phyloP scores from a whole-genome alignment of 2,329 filamentous ascomycete genomes.

The Alternaria alternata region DNA sequence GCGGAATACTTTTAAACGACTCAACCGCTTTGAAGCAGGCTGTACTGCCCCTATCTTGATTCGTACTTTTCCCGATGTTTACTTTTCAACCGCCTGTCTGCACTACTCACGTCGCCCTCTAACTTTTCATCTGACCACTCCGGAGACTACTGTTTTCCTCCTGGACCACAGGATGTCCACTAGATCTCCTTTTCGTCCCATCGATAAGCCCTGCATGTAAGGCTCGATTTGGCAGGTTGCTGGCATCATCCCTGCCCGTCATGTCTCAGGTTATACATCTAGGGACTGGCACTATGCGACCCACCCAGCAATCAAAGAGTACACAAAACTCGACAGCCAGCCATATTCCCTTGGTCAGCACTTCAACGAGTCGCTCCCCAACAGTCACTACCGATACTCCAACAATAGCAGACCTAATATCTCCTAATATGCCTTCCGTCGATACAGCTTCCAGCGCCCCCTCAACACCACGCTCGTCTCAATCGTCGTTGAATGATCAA shows the following conservation, averaged over 20 bases:
- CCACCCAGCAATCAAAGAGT: conserved; percentile 24
- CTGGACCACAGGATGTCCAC: conserved; percentile 5
- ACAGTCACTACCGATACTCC: background rate
- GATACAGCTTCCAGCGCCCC: conserved; percentile 25
- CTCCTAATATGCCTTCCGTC: conserved; percentile 9
- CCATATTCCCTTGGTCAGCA: conserved; percentile 10
- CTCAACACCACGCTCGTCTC: conserved; percentile 27
- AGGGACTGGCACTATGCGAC: conserved; percentile 26
- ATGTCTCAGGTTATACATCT: conserved; percentile 30
- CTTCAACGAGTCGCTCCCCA: conserved; percentile 11
- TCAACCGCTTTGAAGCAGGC: conserved; percentile 9
- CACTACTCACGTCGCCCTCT: background rate
- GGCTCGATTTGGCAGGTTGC: conserved; percentile 23
- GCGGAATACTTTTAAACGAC: conserved; percentile 13
- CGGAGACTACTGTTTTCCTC: background rate
- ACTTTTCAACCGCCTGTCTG: background rate
- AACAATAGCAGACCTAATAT: conserved; percentile 10
- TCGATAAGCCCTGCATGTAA: conserved; percentile 22
- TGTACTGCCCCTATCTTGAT: conserved; percentile 12
- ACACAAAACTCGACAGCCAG: conserved; percentile 24
- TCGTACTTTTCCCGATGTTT: conserved; percentile 4
- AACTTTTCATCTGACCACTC: conserved; percentile 8
- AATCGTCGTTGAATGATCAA: conserved; percentile 26
- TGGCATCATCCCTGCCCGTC: conserved; percentile 28
- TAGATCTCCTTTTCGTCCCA: conserved; percentile 18